These are phyloP conservation scores for Globisporangium okanoganense DNA, from an alignment of 352 stramenopile species.

Conservation along the genomic window DNA sequence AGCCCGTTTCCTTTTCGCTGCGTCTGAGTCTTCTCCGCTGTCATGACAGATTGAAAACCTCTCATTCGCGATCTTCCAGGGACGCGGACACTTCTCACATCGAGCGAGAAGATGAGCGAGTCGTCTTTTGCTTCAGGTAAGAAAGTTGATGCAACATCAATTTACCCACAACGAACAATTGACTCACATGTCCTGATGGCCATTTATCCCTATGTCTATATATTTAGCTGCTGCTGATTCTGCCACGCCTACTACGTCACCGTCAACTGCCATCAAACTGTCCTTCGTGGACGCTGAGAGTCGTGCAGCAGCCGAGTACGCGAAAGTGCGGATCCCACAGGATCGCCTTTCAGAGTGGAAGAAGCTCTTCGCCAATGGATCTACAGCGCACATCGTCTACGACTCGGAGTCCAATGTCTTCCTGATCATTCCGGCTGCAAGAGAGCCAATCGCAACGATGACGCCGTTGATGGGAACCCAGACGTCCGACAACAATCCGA, in stretches of 20 bases:
- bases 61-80: no score
- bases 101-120: no score
- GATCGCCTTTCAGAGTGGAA: slow-evolving; percentile 32
- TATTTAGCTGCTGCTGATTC: neutral
- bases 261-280: neutral
- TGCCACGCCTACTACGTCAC: no score
- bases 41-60: no score
- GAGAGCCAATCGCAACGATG: neutral
- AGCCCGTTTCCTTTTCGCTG: no score
- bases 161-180: no score
- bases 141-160: no score
- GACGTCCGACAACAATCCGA: neutral
- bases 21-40: no score
- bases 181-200: no score
- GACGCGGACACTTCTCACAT: no score
- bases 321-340: slow-evolving; percentile 28
- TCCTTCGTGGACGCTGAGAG: slow-evolving; percentile 8
- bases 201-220: neutral
- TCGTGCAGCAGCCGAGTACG: slow-evolving; percentile 5
- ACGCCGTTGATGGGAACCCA: no score
- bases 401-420: slow-evolving; percentile 22
- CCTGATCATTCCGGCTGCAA: neutral
- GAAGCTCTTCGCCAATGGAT: slow-evolving; percentile 30
- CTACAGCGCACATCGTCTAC: slow-evolving; percentile 43
- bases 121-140: no score